These are phyloP conservation scores for Penicillium sp. DNA, from an alignment of 2,329 filamentous ascomycete genomes.

Conservation along the genomic window DNA sequence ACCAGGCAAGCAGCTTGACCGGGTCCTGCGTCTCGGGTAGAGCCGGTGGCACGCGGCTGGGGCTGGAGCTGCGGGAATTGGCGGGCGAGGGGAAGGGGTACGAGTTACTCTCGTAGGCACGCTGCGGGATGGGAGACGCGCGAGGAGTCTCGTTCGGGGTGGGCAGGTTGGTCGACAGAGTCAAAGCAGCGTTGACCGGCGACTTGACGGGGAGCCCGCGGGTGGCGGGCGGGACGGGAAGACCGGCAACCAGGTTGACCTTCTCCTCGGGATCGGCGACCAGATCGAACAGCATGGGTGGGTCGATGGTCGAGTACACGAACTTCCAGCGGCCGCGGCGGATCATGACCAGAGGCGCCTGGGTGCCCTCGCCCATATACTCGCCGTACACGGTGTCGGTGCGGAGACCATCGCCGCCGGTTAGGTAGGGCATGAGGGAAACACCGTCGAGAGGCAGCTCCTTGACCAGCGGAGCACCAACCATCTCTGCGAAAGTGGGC, in stretches of 20 bases:
- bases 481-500: conserved; percentile 81
- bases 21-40: conserved; percentile 36
- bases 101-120: conserved; percentile 11
- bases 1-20: conserved; percentile 57
- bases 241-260: conserved; percentile 59
- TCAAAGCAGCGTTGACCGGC: conserved; percentile 24
- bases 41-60: conserved; percentile 32
- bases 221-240: conserved; percentile 24
- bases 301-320: conserved; percentile 78
- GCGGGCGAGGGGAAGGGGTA: conserved; percentile 36
- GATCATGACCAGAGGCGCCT: conserved; percentile 92
- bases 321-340: conserved; percentile 87
- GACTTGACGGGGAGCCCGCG: conserved; percentile 41
- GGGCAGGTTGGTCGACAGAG: conserved; percentile 25
- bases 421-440: conserved; percentile 75
- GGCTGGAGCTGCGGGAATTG: conserved; percentile 42
- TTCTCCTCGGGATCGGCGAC: conserved; percentile 71
- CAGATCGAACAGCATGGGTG: conserved; percentile 81
- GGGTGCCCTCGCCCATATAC: conserved; percentile 90
- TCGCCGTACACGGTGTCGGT: conserved; percentile 90
- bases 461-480: conserved; percentile 66
- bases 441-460: conserved; percentile 81
- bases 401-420: conserved; percentile 51
- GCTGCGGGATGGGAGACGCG: conserved; percentile 27
- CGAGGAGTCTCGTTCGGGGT: conserved; percentile 34